Conservation (phyloP, 1,284 basidiomycete genomes). For the Vanrija humicola region DNA sequence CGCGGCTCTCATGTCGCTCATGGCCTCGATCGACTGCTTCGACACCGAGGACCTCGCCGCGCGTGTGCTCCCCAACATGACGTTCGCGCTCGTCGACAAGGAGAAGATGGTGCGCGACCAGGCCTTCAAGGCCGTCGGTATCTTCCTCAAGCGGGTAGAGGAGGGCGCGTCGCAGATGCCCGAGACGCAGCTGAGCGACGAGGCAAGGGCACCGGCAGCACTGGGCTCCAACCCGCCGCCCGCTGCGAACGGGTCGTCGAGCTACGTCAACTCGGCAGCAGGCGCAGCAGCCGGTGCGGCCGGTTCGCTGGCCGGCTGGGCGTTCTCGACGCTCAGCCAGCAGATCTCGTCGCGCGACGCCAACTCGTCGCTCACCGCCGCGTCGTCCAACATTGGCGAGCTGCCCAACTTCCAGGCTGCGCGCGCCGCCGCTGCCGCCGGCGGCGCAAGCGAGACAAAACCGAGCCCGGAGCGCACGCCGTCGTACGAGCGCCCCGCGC, state of each 20-base stretch:
- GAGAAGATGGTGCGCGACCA: slow-evolving; percentile 93
- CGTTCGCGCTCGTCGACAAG: slow-evolving; percentile 75
- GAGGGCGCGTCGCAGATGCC: slow-evolving; percentile 67
- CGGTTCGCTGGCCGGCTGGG: slow-evolving; percentile 87
- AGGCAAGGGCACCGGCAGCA: too few species aligned
- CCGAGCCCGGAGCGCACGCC: too few species aligned
- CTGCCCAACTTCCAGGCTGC: background rate
- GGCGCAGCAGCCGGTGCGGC: slow-evolving; percentile 82
- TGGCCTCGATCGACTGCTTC: slow-evolving; percentile 89
- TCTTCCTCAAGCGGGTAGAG: slow-evolving; percentile 81
- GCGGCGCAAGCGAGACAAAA: background rate
- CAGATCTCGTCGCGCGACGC: slow-evolving; percentile 71
- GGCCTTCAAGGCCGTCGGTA: slow-evolving; percentile 82
- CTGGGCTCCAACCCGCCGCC: background rate
- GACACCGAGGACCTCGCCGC: slow-evolving; percentile 82
- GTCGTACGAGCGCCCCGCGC: too few species aligned
- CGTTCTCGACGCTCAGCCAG: slow-evolving; percentile 78
- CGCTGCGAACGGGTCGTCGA: background rate
- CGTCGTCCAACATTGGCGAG: slow-evolving; percentile 10
- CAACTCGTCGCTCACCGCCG: slow-evolving; percentile 59
- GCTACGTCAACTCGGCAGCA: slow-evolving; percentile 48
- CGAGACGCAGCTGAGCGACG: background rate
- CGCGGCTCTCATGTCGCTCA: slow-evolving; percentile 91
- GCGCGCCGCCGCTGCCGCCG: background rate
- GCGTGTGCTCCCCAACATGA: slow-evolving; percentile 81